Evolutionary conservation across 2,329 filamentous ascomycete genomes (phyloP).

Genomic region (Claviceps maximensis): DNA sequence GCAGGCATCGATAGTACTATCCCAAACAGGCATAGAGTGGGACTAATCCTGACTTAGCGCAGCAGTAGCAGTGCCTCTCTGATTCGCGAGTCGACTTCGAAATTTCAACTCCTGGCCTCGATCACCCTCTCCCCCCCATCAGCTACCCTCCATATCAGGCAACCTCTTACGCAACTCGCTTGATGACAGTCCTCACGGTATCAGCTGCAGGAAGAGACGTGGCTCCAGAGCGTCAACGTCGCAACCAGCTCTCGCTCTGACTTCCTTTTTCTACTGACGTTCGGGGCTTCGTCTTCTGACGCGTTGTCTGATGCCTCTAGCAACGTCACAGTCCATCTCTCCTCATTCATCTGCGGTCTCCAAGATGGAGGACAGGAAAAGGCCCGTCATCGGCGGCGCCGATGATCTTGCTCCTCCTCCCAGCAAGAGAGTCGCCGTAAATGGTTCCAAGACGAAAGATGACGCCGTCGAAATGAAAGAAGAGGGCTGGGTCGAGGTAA

Average conservation of each 20-base stretch:
- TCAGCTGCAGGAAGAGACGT: constrained; percentile 21
- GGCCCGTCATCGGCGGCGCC: constrained; percentile 66
- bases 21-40: constrained; percentile 18
- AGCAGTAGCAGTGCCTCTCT: constrained; percentile 21
- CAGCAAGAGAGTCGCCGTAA: constrained; percentile 82
- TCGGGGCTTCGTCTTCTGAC: constrained; percentile 16
- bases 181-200: constrained; percentile 22
- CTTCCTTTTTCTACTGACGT: constrained; percentile 26
- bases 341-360: constrained; percentile 68
- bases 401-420: constrained; percentile 80
- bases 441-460: constrained; percentile 52
- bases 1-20: constrained; percentile 20
- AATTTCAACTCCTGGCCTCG: constrained; percentile 29
- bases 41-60: constrained; percentile 24
- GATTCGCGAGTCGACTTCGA: constrained; percentile 30
- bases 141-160: constrained; percentile 22
- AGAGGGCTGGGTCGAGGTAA: constrained; percentile 52
- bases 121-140: constrained; percentile 16
- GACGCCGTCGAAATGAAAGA: constrained; percentile 43
- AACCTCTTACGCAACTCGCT: constrained; percentile 17
- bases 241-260: constrained; percentile 15
- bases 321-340: constrained; percentile 56
- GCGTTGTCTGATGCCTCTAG: constrained; percentile 70
- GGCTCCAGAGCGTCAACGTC: constrained; percentile 19
- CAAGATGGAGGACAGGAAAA: constrained; percentile 99